These are phyloP conservation scores for Tilletia indica DNA, from an alignment of 1,284 basidiomycete genomes.

Conservation along the genomic window DNA sequence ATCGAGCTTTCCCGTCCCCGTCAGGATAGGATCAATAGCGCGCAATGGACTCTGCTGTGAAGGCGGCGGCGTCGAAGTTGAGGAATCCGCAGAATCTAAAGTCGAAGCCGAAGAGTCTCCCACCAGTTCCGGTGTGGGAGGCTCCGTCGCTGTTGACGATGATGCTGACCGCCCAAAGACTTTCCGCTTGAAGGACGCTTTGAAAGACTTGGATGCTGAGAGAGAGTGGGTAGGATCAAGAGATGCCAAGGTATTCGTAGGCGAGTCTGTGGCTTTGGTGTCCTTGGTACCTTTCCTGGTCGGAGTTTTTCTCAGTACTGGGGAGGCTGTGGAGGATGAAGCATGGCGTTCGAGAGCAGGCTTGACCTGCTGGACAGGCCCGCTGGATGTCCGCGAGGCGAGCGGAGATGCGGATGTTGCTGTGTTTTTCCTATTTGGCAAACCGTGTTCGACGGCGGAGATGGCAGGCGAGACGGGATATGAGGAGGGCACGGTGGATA, in stretches of 20 bases:
- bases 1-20: constrained; percentile 1
- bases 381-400: background rate
- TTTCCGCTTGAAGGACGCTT: background rate
- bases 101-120: background rate
- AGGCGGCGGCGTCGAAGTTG: background rate
- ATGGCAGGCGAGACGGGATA: constrained; percentile 3
- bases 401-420: background rate
- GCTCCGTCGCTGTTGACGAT: background rate
- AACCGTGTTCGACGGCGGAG: background rate
- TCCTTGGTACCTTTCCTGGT: background rate
- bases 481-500: background rate
- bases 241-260: background rate
- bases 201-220: constrained; percentile 2
- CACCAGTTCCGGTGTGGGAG: background rate
- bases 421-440: background rate
- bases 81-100: background rate
- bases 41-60: background rate
- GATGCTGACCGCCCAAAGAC: background rate
- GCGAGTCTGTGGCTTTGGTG: background rate
- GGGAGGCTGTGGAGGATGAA: too few species aligned
- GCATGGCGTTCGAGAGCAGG: too few species aligned
- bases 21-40: background rate
- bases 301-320: background rate
- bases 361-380: too few species aligned
- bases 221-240: background rate